Evolutionary conservation across 2,329 filamentous ascomycete genomes (phyloP), one percentile per base, ranked within the genome.

Genomic region (Pseudovirgaria hyperparasitica): DNA sequence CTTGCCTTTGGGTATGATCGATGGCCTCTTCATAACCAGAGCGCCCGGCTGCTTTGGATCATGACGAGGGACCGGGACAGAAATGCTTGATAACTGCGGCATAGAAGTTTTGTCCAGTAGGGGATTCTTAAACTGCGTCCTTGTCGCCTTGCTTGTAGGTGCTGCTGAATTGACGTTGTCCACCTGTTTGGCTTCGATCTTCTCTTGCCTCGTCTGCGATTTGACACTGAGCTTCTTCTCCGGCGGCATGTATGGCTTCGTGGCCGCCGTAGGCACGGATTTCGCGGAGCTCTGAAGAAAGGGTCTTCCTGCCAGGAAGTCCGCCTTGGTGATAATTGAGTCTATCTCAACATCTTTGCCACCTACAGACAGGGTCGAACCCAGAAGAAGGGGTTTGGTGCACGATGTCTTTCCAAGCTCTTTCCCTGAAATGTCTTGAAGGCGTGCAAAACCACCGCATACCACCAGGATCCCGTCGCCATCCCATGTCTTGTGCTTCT

Each of bases 401-500:
- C 65, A 68, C 34, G 62, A 58, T 9, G 58, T 59, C 28, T 63
- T 66, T 2, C 75, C 76, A 50, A 81, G 63, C 12, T 75, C 67
- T 45, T 64, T 67, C 3, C 76, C 76, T 1, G 65, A 65, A 8
- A 68, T 61, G 44, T 81, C 72, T 32, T 72, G 67, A 10, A 82
- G 57, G 28, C 59, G 62, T 4, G 67, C 73, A 42, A 66, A 67
- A 4, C 72, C 72, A 19, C 61, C 63, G 3, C 57, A 51, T 4
- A 76, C 58, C 4, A 62, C 58, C 6, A 82, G 57, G 3, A 80
- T 61, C 2, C 75, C 77, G 50, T 82, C 77, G 3, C 76, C 76
- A 41, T 82, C 76, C 76, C 77, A 82, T 5, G 74, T 82, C 47
- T 82, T 82, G 50, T 82, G 71, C 53, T 82, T 82, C 49, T 80